Evolutionary conservation across 306 rosid genomes (phyloP), one percentile per base, ranked within the genome.

Genomic region (Psophocarpus tetragonolobus): DNA sequence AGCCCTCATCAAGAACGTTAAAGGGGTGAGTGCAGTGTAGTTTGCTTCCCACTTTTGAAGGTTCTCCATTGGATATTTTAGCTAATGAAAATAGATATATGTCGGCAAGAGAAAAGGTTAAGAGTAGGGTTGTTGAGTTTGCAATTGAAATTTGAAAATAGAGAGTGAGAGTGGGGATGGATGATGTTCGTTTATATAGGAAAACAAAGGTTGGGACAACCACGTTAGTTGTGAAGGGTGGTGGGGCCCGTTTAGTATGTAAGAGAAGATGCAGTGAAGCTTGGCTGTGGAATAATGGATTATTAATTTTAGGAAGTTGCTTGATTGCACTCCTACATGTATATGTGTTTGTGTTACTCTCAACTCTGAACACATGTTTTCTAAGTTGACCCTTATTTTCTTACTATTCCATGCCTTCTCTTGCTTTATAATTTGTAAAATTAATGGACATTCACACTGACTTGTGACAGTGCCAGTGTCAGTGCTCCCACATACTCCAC

Each of bases 1-100:
- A 3, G 98, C 98, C 84, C 98, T 82, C 8, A 17, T 32, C 12
- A 94, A 60, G 81, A 94, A 94, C 8, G 84, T 90, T 14, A 91
- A 15, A n/a, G 98, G 98, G 47, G 90, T 81, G 32, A 94, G 93
- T 24, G 92, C 6, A 6, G 87, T 78, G 33, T 80, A 88, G 53
- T 94, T 94, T 14, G 98, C 93, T 23, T 60, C 50, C 5, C 90
- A 89, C 76, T 91, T 94, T 1, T 62, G 84, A 53, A 94, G 90
- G 29, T n/a, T 74, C 1, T 92, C 90, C 93, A 94, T 7, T 27
- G 1, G 17, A 45, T 9, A 4, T 3, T 44, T 0, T 44, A 8
- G 3, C n/a, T n/a, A n/a, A n/a, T 2, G 10, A 23, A 23, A 21
- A 5, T 29, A 2, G 18, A 29, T 71, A 1, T 29, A 3, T 26